Percentiles rank a stretch among this genome's conserved stretches.
phyloP scores from a whole-genome alignment of 2,329 filamentous ascomycete genomes.

The Furcasterigmium sp. region DNA sequence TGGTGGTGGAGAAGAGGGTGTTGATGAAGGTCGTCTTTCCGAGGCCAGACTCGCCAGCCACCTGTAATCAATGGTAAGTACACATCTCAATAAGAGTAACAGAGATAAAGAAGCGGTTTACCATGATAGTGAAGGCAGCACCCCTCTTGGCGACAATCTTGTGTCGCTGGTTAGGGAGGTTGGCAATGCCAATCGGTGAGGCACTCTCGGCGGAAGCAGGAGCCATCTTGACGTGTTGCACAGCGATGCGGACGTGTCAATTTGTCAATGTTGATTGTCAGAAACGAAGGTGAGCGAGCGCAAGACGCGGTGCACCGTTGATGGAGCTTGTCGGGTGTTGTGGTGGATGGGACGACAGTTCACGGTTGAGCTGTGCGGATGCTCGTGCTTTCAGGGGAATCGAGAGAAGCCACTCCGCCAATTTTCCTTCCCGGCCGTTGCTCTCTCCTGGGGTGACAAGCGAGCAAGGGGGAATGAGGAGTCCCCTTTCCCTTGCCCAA shows the following conservation, averaged over 20 bases:
- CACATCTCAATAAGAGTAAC: background rate
- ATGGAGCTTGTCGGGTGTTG: constrained; percentile 9
- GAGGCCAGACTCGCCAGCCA: constrained; percentile 95
- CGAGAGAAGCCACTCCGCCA: constrained; percentile 15
- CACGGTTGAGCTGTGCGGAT: constrained; percentile 13
- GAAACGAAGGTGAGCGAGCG: constrained; percentile 6
- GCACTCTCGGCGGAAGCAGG: constrained; percentile 53
- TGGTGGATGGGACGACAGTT: constrained; percentile 11
- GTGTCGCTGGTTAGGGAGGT: constrained; percentile 68
- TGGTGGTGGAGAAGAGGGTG: constrained; percentile 98
- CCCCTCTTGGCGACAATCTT: constrained; percentile 78
- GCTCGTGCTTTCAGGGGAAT: constrained; percentile 15
- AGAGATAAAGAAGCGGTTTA: constrained; percentile 37
- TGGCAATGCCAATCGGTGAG: constrained; percentile 69
- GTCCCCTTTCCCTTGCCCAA: constrained; percentile 13
- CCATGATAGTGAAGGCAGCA: constrained; percentile 99
- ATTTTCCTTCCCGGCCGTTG: constrained; percentile 10
- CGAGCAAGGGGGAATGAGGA: constrained; percentile 11
- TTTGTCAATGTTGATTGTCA: constrained; percentile 8
- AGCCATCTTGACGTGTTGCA: constrained; percentile 42
- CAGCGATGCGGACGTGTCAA: background rate
- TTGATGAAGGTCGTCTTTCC: constrained; percentile 99
- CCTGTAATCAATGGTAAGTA: constrained; percentile 42
- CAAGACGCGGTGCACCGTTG: constrained; percentile 9
- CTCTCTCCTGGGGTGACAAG: constrained; percentile 10